A percentile compares a stretch with the other conserved stretches of the same genome.
phyloP scores from a whole-genome alignment of 768 basidiomycete species.

The Leccinum subgranulosum region DNA sequence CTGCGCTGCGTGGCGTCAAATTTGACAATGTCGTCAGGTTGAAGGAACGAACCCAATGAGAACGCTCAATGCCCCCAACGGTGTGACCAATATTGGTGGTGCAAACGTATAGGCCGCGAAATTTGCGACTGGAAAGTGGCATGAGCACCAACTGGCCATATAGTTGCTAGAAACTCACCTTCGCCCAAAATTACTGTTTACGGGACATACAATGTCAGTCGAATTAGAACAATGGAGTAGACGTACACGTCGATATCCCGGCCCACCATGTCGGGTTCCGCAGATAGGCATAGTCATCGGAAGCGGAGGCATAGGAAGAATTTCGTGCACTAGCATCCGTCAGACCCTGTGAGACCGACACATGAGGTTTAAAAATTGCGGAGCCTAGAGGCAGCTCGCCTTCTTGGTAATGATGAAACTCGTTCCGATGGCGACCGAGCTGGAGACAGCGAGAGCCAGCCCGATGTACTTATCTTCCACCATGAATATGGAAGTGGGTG shows the following conservation, averaged over 20 bases:
- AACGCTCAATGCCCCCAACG: conserved; percentile 94
- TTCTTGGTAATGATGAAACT: conserved; percentile 99
- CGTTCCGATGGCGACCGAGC: conserved; percentile 85
- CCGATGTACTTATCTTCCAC: conserved; percentile 97
- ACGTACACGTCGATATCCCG: conserved; percentile 88
- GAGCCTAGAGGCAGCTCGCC: conserved; percentile 40
- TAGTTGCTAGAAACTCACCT: conserved; percentile 45
- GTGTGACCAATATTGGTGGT: conserved; percentile 97
- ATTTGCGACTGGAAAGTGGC: conserved; percentile 58
- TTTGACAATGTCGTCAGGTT: neutral
- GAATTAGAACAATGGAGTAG: neutral
- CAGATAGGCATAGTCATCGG: conserved; percentile 84
- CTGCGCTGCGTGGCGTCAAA: conserved; percentile 54
- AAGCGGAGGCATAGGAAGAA: conserved; percentile 52
- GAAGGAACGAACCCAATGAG: conserved; percentile 76
- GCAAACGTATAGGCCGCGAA: conserved; percentile 98
- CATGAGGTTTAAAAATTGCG: conserved; percentile 11
- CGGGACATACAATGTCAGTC: conserved; percentile 6
- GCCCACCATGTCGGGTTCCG: conserved; percentile 97
- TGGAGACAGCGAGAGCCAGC: conserved; percentile 79
- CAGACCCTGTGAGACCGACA: conserved; percentile 57
- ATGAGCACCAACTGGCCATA: conserved; percentile 1
- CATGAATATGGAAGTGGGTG: conserved; percentile 39
- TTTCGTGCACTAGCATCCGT: conserved; percentile 74
- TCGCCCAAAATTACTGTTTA: conserved; percentile 90